Evolutionary conservation across 1,284 basidiomycete species (phyloP), one percentile per base, ranked within the genome.

Genomic region (Puccinia polysora): DNA sequence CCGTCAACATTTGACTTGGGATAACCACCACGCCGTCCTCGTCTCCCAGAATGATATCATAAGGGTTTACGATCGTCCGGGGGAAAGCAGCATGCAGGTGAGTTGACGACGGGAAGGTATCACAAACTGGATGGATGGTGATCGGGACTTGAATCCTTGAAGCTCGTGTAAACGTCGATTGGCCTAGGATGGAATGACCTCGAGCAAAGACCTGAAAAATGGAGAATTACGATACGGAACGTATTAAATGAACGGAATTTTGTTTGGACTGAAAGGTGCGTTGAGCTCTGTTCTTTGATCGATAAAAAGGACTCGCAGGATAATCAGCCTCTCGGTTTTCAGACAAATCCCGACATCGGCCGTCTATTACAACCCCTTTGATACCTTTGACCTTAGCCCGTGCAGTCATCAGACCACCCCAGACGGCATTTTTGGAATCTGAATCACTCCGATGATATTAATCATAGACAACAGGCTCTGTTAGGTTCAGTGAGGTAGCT

Each of bases 341-440:
- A 2, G 83, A 81, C 12, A 92, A 79, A 80, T 95, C 91, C 75
- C 92, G 85, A 81, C 89, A 90, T 12, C 89, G 84, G 1, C 91
- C 91, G 59, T 82, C 80, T 68, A 95, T 87, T 59, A 95, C 82
- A 40, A 90, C 89, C 5, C 89, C 91, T 18, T 83, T 81, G 4
- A 86, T 86, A 25, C 84, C 84, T 50, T 87, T 85, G 14, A 84
- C 82, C 77, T 86, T 85, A 0, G 91, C 90, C 18, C 90, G 88
- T 0, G 89, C 88, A 0, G 89, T 88, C 89, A 95, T 91, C 38
- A 95, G 84, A 2, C 91, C 92, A 7, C 92, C 92, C 89, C 92
- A 93, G 0, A 91, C 88, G 0, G 91, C 91, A 75, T 88, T 91
- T 79, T 88, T 89, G 55, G 83, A 82, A 75, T 86, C 89, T 91